Percentiles rank a stretch among this genome's conserved stretches.
Conservation (phyloP, 495 filamentous ascomycete genomes). For the Penicillium bialowiezense region DNA sequence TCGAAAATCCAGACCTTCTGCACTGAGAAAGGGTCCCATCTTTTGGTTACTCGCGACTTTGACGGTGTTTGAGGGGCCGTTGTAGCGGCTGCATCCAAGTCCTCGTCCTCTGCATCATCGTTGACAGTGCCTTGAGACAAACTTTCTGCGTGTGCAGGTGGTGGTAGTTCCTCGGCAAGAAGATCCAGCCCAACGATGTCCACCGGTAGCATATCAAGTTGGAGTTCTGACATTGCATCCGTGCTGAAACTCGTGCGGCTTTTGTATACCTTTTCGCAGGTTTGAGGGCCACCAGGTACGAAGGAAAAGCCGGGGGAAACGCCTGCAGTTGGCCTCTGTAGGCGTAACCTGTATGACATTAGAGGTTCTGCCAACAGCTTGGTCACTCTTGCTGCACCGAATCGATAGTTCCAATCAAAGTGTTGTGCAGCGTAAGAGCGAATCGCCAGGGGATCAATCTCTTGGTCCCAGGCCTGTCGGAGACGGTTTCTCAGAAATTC, state of each 20-base stretch:
- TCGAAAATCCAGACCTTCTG: conserved; percentile 78
- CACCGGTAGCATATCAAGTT: conserved; percentile 71
- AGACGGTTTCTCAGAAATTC: conserved; percentile 46
- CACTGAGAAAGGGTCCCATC: conserved; percentile 61
- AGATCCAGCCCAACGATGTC: conserved; percentile 78
- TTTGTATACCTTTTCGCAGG: conserved; percentile 58
- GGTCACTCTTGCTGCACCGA: conserved; percentile 82
- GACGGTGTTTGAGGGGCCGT: conserved; percentile 19
- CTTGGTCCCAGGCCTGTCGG: conserved; percentile 57
- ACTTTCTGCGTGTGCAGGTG: conserved; percentile 37
- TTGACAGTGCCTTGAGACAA: conserved; percentile 5
- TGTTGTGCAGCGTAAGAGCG: conserved; percentile 70
- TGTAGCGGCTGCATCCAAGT: conserved; percentile 37
- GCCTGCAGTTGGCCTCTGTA: conserved; percentile 24
- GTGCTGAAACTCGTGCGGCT: conserved; percentile 67
- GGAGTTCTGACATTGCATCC: conserved; percentile 71
- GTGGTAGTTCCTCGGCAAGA: conserved; percentile 60
- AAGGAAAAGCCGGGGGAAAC: conserved; percentile 20
- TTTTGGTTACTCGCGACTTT: conserved; percentile 51
- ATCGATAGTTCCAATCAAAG: conserved; percentile 80
- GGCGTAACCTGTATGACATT: conserved; percentile 61
- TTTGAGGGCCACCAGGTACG: conserved; percentile 32
- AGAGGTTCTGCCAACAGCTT: conserved; percentile 76
- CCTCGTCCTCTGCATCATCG: conserved; percentile 54
- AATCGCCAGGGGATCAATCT: conserved; percentile 65